Evolutionary conservation across 169 alveolate species (phyloP).

Genomic region (Perkinsus chesapeaki): DNA sequence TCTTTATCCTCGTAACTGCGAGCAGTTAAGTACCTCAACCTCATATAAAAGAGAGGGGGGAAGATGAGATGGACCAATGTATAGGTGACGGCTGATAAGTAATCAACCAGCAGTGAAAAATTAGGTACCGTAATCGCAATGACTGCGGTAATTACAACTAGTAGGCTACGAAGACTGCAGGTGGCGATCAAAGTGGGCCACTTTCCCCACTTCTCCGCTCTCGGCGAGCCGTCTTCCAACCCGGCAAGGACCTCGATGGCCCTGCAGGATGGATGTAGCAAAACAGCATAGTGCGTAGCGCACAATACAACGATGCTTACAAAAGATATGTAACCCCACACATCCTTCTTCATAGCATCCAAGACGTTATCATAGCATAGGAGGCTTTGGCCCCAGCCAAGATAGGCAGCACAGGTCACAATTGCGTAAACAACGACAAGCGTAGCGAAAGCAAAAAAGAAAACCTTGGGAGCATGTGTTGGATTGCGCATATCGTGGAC

Average conservation of each 20-base stretch:
- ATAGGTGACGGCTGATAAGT: background rate
- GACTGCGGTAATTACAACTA: background rate
- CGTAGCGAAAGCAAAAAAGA: background rate
- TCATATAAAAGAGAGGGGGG: background rate
- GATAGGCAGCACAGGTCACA: background rate
- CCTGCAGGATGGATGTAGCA: background rate
- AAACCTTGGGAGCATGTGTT: background rate
- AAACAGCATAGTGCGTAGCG: background rate
- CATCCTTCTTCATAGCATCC: background rate
- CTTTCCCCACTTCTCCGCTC: background rate
- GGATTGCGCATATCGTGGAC: background rate
- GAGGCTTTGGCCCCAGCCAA: background rate
- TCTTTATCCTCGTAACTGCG: background rate
- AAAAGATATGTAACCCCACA: background rate
- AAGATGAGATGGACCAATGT: background rate
- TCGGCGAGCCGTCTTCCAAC: background rate
- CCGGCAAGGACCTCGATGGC: background rate
- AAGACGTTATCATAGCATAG: background rate
- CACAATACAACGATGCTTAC: background rate
- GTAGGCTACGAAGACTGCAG: background rate
- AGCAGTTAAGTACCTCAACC: background rate
- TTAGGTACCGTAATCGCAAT: background rate
- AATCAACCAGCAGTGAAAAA: background rate
- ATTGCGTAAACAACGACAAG: background rate
- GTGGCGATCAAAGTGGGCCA: background rate